Evolutionary conservation across 2,329 filamentous ascomycete species (phyloP), one percentile per base, ranked within the genome.

Genomic region (Kalaharituber pfeilii): DNA sequence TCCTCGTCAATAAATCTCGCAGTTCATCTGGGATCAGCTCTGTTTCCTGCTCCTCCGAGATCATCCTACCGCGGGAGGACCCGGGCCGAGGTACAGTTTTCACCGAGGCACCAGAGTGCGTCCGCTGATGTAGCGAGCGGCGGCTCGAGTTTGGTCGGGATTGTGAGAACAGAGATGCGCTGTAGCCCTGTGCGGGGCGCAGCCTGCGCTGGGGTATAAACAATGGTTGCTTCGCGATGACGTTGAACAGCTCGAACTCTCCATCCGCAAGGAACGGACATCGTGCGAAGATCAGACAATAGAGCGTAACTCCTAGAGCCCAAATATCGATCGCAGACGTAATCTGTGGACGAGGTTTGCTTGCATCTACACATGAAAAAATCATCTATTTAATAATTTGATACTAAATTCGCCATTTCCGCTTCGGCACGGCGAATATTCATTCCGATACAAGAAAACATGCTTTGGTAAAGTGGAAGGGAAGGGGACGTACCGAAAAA

Each of bases 241-340:
- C 84, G 60, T 81, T 79, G 71, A 95, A 95, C 72, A 98, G 82
- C 57, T 85, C 84, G 67, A 84, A 95, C 63, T 94, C 86, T 62
- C 93, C 88, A 65, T 91, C 82, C 50, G 87, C 87, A 62, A 93
- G 76, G 66, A 96, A 98, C 0, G 91, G 91, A 39, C 95, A 85
- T 52, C 91, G 85, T 13, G 87, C 91, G 66, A 84, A 98, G 53
- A 98, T 80, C 67, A 98, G 80, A 65, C 89, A 94, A 69, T 95
- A 98, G 1, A 98, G 76, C 0, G 91, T 98, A 20, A 98, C 86
- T 22, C 91, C 91, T 22, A 98, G 74, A 9, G 91, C 94, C 91
- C 91, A 98, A 15, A 98, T 82, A 65, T 98, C 91, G 62, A 98
- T 94, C 63, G 93, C 86, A 63, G 86, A 86, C 3, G 87, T 94